Percentiles rank a stretch among this genome's conserved stretches.
phyloP scores from a whole-genome alignment of 352 stramenopile genomes.

The Blastocystis sp. region DNA sequence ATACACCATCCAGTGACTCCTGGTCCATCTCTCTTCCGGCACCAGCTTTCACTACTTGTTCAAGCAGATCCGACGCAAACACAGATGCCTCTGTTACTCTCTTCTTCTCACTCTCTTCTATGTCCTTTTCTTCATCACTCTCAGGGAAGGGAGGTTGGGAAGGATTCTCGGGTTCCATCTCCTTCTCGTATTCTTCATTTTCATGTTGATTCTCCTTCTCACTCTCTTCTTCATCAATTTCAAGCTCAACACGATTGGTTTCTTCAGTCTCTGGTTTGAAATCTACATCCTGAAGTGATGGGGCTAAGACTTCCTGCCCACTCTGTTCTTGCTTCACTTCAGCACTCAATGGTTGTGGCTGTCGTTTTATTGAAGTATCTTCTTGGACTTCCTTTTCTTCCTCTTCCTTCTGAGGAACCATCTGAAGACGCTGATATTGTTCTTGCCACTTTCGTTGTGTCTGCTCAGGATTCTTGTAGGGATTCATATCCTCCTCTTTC shows the following conservation, averaged over 20 bases:
- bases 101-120: background rate
- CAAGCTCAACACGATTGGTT: conserved; percentile 55
- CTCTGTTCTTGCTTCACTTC: conserved; percentile 75
- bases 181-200: conserved; percentile 66
- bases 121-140: background rate
- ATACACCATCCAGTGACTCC: background rate
- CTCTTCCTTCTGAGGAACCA: conserved; percentile 75
- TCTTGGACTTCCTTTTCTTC: conserved; percentile 75
- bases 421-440: conserved; percentile 84
- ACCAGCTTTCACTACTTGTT: conserved; percentile 19
- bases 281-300: conserved; percentile 18
- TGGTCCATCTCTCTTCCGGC: background rate
- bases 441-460: conserved; percentile 74
- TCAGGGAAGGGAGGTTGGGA: conserved; percentile 25
- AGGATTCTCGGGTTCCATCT: conserved; percentile 18
- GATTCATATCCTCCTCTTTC: conserved; percentile 70
- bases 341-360: conserved; percentile 77
- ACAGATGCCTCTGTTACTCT: background rate
- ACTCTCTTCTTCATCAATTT: conserved; percentile 65
- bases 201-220: conserved; percentile 67
- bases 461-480: conserved; percentile 78
- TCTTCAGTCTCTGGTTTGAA: conserved; percentile 65
- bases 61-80: conserved; percentile 30
- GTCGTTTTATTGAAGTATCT: conserved; percentile 74
- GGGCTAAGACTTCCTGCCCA: conserved; percentile 36